Evolutionary conservation across 176 grass and related monocot species (phyloP).

Genomic region (Aegilops tauschii): DNA sequence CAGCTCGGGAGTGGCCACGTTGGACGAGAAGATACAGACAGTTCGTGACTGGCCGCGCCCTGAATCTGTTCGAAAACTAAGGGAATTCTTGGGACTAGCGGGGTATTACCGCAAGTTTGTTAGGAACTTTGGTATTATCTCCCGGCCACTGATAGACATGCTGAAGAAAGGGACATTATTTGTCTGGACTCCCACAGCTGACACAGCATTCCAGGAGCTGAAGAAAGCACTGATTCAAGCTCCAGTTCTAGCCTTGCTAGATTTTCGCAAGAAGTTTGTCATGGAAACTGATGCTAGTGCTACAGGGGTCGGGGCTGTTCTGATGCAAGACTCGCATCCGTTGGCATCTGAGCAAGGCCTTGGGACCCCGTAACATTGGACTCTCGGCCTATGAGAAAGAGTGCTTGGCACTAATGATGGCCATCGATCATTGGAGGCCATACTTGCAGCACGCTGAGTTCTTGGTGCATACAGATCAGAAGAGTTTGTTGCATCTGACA

Average conservation of each 20-base stretch:
- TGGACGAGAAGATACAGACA: background rate
- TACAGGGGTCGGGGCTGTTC: background rate
- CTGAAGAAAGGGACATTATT: background rate
- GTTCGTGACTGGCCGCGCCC: background rate
- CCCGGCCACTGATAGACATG: background rate
- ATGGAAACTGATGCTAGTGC: too few relatives aligned
- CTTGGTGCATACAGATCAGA: background rate
- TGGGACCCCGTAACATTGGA: background rate
- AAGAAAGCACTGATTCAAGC: too few relatives aligned
- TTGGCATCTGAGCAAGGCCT: background rate
- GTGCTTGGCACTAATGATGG: background rate
- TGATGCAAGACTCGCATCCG: background rate
- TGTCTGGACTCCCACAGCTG: background rate
- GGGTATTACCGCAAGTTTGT: background rate
- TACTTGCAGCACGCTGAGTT: background rate
- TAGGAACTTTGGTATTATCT: background rate
- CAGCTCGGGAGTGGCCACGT: background rate
- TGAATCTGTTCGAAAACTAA: fast-evolving
- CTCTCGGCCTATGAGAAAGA: background rate
- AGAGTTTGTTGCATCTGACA: background rate
- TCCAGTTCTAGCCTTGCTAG: too few relatives aligned
- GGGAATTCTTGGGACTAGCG: background rate
- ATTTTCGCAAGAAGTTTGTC: background rate
- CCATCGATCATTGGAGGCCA: background rate
- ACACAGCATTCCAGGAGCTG: background rate